A percentile compares a stretch with the other conserved stretches of the same genome.
Evolutionary conservation across 306 rosid genomes (phyloP).

Genomic region (Gillenia trifoliata): DNA sequence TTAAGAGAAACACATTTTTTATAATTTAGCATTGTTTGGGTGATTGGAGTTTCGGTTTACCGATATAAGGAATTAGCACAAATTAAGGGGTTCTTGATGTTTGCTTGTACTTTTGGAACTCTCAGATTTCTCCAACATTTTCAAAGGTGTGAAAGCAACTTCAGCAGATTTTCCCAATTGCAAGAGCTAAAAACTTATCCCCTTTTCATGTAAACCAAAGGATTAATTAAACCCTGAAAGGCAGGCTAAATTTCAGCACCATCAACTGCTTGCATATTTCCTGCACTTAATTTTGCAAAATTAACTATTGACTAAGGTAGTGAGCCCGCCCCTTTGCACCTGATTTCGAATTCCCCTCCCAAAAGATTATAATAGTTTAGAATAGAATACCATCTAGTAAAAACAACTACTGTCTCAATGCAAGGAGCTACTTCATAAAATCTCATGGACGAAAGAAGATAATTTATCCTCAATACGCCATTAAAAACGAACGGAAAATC

Average conservation of each 20-base stretch:
- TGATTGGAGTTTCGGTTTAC: slow-evolving; percentile 9
- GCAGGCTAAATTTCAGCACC: slow-evolving; percentile 9
- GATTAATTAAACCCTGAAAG: neutral
- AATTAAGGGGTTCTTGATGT: neutral
- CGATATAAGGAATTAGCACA: neutral
- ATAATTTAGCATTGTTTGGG: neutral
- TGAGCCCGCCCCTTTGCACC: neutral
- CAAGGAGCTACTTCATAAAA: neutral
- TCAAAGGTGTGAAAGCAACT: neutral
- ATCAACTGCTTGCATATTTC: neutral
- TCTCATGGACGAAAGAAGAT: neutral
- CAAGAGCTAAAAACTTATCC: neutral
- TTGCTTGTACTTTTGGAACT: neutral
- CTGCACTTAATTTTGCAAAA: neutral
- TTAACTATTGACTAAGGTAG: neutral
- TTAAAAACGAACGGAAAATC: neutral
- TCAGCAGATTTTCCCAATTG: neutral
- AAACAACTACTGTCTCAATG: neutral
- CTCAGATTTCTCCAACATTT: slow-evolving; percentile 3
- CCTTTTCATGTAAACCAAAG: neutral
- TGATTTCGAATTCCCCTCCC: neutral
- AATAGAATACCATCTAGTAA: neutral
- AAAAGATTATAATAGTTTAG: neutral
- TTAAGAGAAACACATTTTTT: neutral
- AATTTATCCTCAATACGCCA: neutral